phyloP scores from a whole-genome alignment of 768 basidiomycete genomes.

The Lyophyllum shimeji region DNA sequence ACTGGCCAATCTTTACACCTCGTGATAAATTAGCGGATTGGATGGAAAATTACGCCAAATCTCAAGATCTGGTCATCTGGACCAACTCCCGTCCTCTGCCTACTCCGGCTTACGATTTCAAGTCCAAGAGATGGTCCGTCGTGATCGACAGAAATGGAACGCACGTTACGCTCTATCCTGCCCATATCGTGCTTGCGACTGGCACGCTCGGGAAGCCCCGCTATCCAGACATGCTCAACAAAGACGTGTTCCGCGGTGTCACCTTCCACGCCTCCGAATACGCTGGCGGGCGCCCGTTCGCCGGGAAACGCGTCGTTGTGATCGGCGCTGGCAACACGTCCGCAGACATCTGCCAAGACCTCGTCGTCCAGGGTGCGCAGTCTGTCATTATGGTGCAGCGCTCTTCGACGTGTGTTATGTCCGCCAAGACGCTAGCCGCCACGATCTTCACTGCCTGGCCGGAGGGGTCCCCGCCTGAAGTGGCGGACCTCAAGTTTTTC shows the following conservation, averaged over 20 bases:
- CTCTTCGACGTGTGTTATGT: constrained; percentile 34
- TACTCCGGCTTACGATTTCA: constrained; percentile 31
- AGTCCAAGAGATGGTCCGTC: constrained; percentile 32
- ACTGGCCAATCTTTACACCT: constrained; percentile 41
- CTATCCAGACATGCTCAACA: constrained; percentile 26
- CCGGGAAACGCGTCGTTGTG: constrained; percentile 37
- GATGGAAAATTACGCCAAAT: constrained; percentile 39
- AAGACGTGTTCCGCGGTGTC: constrained; percentile 28
- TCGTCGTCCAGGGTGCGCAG: constrained; percentile 27
- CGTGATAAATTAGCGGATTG: constrained; percentile 43
- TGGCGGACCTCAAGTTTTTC: constrained; percentile 24
- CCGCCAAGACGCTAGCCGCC: constrained; percentile 2
- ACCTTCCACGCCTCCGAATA: constrained; percentile 33
- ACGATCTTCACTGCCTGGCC: constrained; percentile 17
- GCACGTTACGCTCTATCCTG: constrained; percentile 29
- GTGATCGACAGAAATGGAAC: constrained; percentile 29
- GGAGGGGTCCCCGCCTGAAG: constrained; percentile 17
- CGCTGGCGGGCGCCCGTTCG: constrained; percentile 24
- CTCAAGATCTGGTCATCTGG: constrained; percentile 46
- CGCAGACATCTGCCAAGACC: constrained; percentile 39
- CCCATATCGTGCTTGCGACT: constrained; percentile 39
- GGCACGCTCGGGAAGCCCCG: constrained; percentile 34
- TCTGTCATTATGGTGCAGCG: constrained; percentile 43
- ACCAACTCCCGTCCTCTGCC: constrained; percentile 32
- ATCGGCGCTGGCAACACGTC: constrained; percentile 41